Conservation (phyloP, 177 flowering plant genomes). For the Vitis hybrid region DNA sequence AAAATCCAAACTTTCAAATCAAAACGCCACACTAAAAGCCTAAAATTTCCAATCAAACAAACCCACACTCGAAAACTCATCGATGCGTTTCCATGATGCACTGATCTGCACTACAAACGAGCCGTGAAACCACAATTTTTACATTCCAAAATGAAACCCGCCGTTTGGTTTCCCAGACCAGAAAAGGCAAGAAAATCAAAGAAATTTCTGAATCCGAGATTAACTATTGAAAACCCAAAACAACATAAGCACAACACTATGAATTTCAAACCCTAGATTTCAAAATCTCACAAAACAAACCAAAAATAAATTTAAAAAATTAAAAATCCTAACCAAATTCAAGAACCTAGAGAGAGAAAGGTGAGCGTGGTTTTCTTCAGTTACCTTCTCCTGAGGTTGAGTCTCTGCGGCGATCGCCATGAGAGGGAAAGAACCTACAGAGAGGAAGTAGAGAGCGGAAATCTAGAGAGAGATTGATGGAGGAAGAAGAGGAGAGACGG, state of each 20-base stretch:
- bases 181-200: background rate
- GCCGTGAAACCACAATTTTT: background rate
- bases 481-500: background rate
- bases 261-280: constrained; percentile 14
- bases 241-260: background rate
- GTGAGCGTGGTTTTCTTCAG: background rate
- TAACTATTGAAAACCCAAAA: background rate
- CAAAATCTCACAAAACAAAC: background rate
- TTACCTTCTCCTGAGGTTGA: constrained; percentile 59
- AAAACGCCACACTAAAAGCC: too few species aligned
- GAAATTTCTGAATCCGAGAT: background rate
- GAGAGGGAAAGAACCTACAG: constrained; percentile 14
- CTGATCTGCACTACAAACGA: background rate
- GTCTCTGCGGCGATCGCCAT: constrained; percentile 74
- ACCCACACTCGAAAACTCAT: too few species aligned
- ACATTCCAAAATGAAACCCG: background rate
- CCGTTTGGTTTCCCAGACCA: background rate
- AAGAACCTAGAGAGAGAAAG: background rate
- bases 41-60: background rate
- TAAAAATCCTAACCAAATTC: background rate
- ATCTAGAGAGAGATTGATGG: constrained; percentile 6
- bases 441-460: constrained; percentile 10
- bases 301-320: background rate
- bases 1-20: too few species aligned
- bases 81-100: too few species aligned